These are phyloP conservation scores for Castanea sativa DNA, from an alignment of 306 rosid species.

Conservation along the genomic window DNA sequence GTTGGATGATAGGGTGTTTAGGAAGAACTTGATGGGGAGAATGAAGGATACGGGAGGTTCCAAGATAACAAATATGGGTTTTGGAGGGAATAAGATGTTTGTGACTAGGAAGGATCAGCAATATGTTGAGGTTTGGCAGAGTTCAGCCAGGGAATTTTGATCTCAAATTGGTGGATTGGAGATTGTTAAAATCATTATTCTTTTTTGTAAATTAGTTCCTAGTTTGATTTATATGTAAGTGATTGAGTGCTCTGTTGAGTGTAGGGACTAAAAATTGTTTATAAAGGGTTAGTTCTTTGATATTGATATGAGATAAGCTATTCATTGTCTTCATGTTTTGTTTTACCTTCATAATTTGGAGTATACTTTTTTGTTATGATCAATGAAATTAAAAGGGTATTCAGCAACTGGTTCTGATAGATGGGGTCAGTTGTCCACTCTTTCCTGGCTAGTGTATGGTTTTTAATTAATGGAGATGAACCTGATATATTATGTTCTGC, in stretches of 20 bases:
- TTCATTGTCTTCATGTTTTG: neutral
- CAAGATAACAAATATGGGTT: constrained; percentile 57
- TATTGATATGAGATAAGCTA: neutral
- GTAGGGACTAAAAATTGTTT: neutral
- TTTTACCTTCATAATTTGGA: neutral
- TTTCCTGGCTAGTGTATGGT: too few species aligned
- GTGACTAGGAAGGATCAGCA: constrained; percentile 74
- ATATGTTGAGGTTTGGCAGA: constrained; percentile 90
- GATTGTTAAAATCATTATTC: neutral
- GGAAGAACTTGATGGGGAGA: constrained; percentile 83
- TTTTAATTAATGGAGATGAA: too few species aligned
- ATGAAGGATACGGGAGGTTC: constrained; percentile 69
- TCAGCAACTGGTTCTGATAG: too few species aligned
- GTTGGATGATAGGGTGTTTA: constrained; percentile 47
- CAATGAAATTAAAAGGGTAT: too few species aligned
- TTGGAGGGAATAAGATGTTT: constrained; percentile 94
- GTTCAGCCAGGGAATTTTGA: constrained; percentile 59
- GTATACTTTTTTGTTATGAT: neutral
- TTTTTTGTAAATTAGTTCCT: neutral
- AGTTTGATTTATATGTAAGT: neutral
- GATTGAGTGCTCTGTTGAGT: neutral
- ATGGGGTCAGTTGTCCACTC: too few species aligned
- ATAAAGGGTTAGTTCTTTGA: neutral
- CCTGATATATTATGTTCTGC: too few species aligned
- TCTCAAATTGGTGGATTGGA: neutral